Evolutionary conservation across 257 asterid genomes (phyloP).

Genomic region (Solanum rostratum): DNA sequence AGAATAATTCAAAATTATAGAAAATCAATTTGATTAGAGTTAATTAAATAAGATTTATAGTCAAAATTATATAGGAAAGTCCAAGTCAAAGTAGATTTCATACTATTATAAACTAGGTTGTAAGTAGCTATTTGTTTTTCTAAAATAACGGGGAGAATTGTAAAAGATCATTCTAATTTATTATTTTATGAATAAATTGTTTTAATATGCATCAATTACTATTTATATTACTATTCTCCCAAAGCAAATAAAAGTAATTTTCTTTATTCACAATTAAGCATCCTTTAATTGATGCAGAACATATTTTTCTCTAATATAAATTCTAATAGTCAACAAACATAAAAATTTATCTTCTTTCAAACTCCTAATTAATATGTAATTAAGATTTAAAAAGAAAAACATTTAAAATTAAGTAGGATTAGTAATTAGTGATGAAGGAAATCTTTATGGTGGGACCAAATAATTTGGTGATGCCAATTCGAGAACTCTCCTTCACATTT

Average conservation of each 20-base stretch:
- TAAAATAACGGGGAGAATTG: neutral
- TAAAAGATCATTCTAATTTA: neutral
- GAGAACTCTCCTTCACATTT: slow-evolving; percentile 15
- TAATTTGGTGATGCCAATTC: slow-evolving; percentile 16
- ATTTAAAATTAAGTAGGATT: neutral
- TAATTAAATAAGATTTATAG: neutral
- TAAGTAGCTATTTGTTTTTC: neutral
- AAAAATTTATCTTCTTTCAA: too few species aligned
- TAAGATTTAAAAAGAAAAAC: too few species aligned
- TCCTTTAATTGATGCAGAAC: too few species aligned
- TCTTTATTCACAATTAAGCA: too few species aligned
- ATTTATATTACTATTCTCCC: neutral
- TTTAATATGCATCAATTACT: neutral
- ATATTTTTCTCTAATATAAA: too few species aligned
- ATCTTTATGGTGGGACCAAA: slow-evolving; percentile 21
- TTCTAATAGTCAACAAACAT: too few species aligned
- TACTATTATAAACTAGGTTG: neutral
- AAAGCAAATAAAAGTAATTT: too few species aligned
- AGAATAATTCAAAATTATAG: neutral
- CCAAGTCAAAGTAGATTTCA: neutral
- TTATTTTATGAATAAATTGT: neutral
- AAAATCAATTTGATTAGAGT: neutral
- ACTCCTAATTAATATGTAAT: too few species aligned
- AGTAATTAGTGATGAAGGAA: neutral
- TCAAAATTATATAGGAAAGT: neutral